A percentile compares a stretch with the other conserved stretches of the same genome.
Conservation (phyloP, 768 basidiomycete genomes). For the Butyriboletus loyo region DNA sequence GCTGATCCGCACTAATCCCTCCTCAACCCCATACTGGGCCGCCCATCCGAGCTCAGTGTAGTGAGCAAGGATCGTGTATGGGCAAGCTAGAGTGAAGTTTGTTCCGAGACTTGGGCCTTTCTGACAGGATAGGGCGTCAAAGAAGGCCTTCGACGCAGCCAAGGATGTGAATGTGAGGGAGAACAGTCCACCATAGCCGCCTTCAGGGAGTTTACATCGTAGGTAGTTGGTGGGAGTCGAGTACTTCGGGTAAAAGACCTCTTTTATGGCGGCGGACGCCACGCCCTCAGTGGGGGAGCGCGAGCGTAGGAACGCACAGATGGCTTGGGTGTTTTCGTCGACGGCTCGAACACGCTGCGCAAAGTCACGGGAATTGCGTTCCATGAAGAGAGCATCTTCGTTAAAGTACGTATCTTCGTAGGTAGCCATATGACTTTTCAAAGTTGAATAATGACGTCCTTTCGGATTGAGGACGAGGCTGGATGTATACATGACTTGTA, state of each 20-base stretch:
- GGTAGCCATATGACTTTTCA: constrained; percentile 58
- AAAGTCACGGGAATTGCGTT: constrained; percentile 97
- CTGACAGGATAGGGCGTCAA: constrained; percentile 73
- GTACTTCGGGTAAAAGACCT: constrained; percentile 90
- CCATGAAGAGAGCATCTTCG: constrained; percentile 95
- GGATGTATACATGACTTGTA: not conserved
- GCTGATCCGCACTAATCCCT: constrained; percentile 79
- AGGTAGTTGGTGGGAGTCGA: constrained; percentile 69
- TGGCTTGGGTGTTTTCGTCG: constrained; percentile 76
- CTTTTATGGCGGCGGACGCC: constrained; percentile 55
- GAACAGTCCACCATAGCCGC: constrained; percentile 84
- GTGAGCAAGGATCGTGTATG: constrained; percentile 91
- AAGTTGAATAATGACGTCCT: constrained; percentile 59
- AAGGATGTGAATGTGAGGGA: constrained; percentile 76
- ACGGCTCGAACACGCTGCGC: constrained; percentile 66
- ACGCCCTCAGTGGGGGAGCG: constrained; percentile 46
- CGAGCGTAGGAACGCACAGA: constrained; percentile 75
- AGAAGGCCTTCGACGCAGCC: constrained; percentile 74
- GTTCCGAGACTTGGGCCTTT: constrained; percentile 95
- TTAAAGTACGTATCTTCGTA: constrained; percentile 88
- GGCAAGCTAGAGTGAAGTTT: constrained; percentile 93
- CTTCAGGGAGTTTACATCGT: constrained; percentile 52
- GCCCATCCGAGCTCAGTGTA: constrained; percentile 92
- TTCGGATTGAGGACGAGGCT: constrained; percentile 88
- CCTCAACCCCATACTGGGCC: constrained; percentile 78